phyloP scores from a whole-genome alignment of 306 rosid genomes.

The Cicer judaicum region DNA sequence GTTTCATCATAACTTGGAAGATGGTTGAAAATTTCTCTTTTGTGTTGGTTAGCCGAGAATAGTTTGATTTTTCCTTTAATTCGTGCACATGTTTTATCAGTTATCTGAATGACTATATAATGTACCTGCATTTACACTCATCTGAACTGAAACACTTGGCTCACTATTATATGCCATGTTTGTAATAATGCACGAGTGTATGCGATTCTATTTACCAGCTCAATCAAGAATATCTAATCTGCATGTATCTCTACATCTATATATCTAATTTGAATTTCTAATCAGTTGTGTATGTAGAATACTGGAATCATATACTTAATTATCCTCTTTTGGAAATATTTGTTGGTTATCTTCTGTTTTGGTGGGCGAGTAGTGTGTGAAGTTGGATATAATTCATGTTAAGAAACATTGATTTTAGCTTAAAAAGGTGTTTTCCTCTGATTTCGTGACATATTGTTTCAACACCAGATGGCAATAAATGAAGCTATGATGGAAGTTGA shows the following conservation, averaged over 20 bases:
- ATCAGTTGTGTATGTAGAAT: background rate
- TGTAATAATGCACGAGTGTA: background rate
- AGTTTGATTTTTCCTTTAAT: background rate
- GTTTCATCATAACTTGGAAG: conserved; percentile 8
- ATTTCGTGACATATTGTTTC: conserved; percentile 28
- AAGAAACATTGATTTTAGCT: conserved; percentile 26
- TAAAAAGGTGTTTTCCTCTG: conserved; percentile 8
- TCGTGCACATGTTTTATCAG: background rate
- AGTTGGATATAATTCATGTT: conserved; percentile 25
- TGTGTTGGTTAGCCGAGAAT: background rate
- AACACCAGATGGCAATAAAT: conserved; percentile 71
- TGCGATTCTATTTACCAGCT: conserved; percentile 23
- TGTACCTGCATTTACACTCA: background rate
- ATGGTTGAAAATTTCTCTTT: background rate
- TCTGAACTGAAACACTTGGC: conserved; percentile 11
- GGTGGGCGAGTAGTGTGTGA: background rate
- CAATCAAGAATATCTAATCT: conserved; percentile 7
- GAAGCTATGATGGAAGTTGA: conserved; percentile 76
- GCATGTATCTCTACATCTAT: conserved; percentile 7
- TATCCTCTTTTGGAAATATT: background rate
- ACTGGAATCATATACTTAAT: background rate
- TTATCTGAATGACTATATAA: background rate
- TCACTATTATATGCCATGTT: background rate
- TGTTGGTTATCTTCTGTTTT: background rate
- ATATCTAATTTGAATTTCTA: conserved; percentile 17